phyloP scores from a whole-genome alignment of 2,329 filamentous ascomycete species.

The Paecilomyces formosus region DNA sequence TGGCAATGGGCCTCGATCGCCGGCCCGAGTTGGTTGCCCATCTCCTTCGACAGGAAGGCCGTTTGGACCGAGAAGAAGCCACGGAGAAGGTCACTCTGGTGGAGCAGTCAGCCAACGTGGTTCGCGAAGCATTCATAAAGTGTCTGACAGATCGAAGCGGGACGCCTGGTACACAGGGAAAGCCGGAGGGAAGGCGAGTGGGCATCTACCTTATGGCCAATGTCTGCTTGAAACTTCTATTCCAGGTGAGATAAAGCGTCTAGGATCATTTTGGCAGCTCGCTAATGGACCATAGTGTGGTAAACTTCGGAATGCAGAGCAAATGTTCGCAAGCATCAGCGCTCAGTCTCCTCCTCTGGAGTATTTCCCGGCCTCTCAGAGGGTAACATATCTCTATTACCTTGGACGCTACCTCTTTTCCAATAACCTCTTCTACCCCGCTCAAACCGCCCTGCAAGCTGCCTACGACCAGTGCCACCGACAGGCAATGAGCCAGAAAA shows the following conservation, averaged over 20 bases:
- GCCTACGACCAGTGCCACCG: constrained; percentile 70
- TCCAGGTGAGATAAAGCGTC: constrained; percentile 52
- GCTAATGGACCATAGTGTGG: constrained; percentile 49
- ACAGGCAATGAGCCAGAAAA: constrained; percentile 58
- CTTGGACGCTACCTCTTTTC: constrained; percentile 84
- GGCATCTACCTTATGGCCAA: constrained; percentile 92
- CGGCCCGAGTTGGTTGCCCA: constrained; percentile 68
- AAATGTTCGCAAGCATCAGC: constrained; percentile 83
- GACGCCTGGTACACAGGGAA: constrained; percentile 50
- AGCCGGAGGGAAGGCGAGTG: constrained; percentile 73
- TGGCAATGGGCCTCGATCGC: constrained; percentile 78
- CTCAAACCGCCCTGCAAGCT: constrained; percentile 65
- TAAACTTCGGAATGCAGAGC: constrained; percentile 74
- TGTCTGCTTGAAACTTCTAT: constrained; percentile 78
- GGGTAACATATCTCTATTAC: constrained; percentile 91
- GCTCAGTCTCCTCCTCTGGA: constrained; percentile 73
- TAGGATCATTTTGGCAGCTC: not conserved
- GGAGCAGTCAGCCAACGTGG: constrained; percentile 79
- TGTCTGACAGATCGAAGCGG: constrained; percentile 75
- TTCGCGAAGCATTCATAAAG: constrained; percentile 84
- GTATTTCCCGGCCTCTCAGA: constrained; percentile 76
- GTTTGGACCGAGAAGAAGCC: constrained; percentile 49
- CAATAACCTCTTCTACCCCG: constrained; percentile 73
- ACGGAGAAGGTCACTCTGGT: constrained; percentile 71
- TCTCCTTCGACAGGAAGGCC: constrained; percentile 39